phyloP scores from a whole-genome alignment of 768 basidiomycete genomes.

The Strobilomyces echinocephalus region DNA sequence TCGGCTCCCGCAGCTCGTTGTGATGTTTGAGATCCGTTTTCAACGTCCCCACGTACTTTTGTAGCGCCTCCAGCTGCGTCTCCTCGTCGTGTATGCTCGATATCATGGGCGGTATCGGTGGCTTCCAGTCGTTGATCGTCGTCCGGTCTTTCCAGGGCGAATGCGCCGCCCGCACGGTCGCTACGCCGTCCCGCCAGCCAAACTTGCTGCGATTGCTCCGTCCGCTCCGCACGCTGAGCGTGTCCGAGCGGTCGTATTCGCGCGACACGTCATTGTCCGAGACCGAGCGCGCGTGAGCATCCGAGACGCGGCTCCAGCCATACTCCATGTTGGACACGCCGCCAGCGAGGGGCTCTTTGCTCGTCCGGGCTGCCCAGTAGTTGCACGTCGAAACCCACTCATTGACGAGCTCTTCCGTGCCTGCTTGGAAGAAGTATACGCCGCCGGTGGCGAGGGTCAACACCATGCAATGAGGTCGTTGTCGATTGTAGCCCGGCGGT shows the following conservation, averaged over 20 bases:
- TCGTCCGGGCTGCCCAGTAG: slow-evolving; percentile 96
- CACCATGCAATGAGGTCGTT: slow-evolving; percentile 93
- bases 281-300: slow-evolving; percentile 48
- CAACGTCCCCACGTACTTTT: slow-evolving; percentile 71
- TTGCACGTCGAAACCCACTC: slow-evolving; percentile 99
- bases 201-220: slow-evolving; percentile 73
- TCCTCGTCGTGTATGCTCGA: slow-evolving; percentile 90
- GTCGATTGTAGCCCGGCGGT: slow-evolving; percentile 85
- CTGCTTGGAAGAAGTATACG: slow-evolving; percentile 98
- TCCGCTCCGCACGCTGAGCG: slow-evolving; percentile 69
- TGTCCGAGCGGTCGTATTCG: slow-evolving; percentile 51
- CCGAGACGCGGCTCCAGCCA: slow-evolving; percentile 84
- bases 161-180: slow-evolving; percentile 58
- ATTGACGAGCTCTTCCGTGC: slow-evolving; percentile 96
- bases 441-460: slow-evolving; percentile 83
- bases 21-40: slow-evolving; percentile 79
- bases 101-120: slow-evolving; percentile 79
- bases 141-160: slow-evolving; percentile 77
- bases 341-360: slow-evolving; percentile 91
- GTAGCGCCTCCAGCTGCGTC: slow-evolving; percentile 82
- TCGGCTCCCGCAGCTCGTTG: slow-evolving; percentile 77
- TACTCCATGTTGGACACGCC: slow-evolving; percentile 99
- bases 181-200: slow-evolving; percentile 62
- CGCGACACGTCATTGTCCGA: slow-evolving; percentile 56
- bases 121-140: slow-evolving; percentile 90